Evolutionary conservation across 2,329 filamentous ascomycete species (phyloP), one percentile per base, ranked within the genome.

Genomic region (Trichoderma gracile): DNA sequence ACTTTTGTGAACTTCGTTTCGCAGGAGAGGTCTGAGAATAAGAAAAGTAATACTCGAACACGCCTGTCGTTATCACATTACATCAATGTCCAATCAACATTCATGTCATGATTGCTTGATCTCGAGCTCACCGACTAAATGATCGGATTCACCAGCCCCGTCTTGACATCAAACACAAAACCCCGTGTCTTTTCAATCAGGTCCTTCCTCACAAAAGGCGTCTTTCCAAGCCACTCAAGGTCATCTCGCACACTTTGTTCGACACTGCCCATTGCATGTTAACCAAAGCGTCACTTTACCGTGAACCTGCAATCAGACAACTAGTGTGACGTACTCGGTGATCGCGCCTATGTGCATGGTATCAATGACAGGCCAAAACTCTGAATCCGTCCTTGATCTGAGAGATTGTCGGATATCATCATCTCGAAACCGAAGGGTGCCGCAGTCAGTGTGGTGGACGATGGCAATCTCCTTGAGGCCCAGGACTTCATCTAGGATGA

Each of bases 171-270:
- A 14, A 56, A 56, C 4, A 45, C 38, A 21, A 55, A 43, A 0
- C 38, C 53, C 1, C 2, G 3, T 27, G 53, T 30, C 15, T 17
- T 30, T 25, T 43, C 15, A 15, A 30, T 33, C 17, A 43, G 45
- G 25, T 56, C 23, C 23, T 43, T 56, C 33, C 53, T 43, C 21
- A 56, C 38, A 56, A 56, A 56, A 12, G 53, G 53, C 10, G 53
- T 56, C 6, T 8, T 30, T 14, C 17, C 5, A 6, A 56, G 40
- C 38, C 53, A 56, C 19, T n/a, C 21, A 23, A 56, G 38, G 3
- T 43, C 38, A 19, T 56, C 53, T 19, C 21, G 53, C 9, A 56
- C 15, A 7, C 53, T 56, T 19, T 56, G 5, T 19, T 43, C 17
- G 3, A 43, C 53, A 45, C 52, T 55, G 17, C 23, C n/a, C 5